Conservation (phyloP, 2,329 filamentous ascomycete species). For the Exophiala spinifera region DNA sequence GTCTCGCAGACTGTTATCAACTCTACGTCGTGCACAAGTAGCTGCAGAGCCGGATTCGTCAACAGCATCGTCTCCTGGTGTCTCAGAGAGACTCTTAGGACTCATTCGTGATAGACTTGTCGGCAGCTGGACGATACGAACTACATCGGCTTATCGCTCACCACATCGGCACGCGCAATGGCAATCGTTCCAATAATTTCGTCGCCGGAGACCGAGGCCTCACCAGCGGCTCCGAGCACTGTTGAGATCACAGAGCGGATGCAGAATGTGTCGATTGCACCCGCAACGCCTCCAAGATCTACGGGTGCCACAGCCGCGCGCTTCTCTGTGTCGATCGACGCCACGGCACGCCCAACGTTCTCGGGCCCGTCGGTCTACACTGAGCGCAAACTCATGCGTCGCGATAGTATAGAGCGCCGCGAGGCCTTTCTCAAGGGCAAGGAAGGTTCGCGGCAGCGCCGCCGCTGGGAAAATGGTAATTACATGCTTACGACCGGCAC, state of each 20-base stretch:
- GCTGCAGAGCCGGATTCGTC: no score
- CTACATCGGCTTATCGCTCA: neutral
- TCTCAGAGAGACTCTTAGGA: no score
- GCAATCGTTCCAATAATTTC: slow-evolving; percentile 23
- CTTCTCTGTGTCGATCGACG: slow-evolving; percentile 74
- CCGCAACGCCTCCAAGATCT: slow-evolving; percentile 1
- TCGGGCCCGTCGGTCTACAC: slow-evolving; percentile 37
- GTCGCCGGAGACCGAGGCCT: neutral
- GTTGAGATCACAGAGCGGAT: slow-evolving; percentile 12
- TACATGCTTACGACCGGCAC: slow-evolving; percentile 9
- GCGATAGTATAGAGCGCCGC: slow-evolving; percentile 63
- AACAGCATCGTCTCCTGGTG: no score
- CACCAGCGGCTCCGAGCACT: neutral
- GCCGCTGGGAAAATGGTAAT: slow-evolving; percentile 92
- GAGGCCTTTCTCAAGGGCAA: slow-evolving; percentile 83
- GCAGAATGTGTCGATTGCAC: slow-evolving; percentile 14
- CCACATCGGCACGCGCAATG: slow-evolving; percentile 4
- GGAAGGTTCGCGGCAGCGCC: slow-evolving; percentile 79
- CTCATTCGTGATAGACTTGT: no score
- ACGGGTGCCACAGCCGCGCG: slow-evolving; percentile 53
- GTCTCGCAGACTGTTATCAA: neutral
- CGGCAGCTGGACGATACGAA: no score
- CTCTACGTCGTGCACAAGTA: no score
- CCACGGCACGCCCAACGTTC: slow-evolving; percentile 31
- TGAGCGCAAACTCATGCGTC: slow-evolving; percentile 53